Evolutionary conservation across 371 early-diverging fungal genomes (phyloP), one percentile per base, ranked within the genome.

Genomic region (Apophysomyces variabilis): DNA sequence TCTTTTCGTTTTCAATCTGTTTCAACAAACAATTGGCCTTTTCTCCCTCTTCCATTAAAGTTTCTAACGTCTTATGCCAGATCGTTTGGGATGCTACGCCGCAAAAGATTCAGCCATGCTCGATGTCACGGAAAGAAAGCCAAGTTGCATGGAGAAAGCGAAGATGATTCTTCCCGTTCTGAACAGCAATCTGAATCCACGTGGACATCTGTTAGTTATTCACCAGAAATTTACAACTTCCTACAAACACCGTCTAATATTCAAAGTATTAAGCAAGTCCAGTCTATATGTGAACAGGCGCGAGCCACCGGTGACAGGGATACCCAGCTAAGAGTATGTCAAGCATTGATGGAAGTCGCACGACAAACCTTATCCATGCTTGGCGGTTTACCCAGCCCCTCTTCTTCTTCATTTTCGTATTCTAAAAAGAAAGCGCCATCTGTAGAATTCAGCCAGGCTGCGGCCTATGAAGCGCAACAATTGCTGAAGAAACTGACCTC

Each of bases 381-480:
- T 6, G 60, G 12, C 26, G 47, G 16, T 18, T 59, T 57, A 12
- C 61, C 65, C 13, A 65, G 65, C 7, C 21, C 54, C 6, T 50
- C 54, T 4, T 7, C 54, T 50, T 21, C 54, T 9, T 21, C 54
- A 9, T 50, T 26, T 18, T 50, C 46, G 6, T 45, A 1, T 50
- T 37, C 57, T 57, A 14, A 58, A 61, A 26, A 63, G 58, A 21
- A 64, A 61, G 39, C 64, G 47, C 58, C 63, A 43, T 64, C 68
- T 4, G 39, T 64, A 14, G 7, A 66, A 4, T 32, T 69, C n/a
- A 91, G 91, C 60, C 82, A 92, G 18, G 77, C 79, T 0, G 73
- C 88, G 57, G 66, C 78, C 11, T 44, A 76, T 32, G 95, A 95
- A 62, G 92, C 89, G 4, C 79, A 93, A 26, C 91, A 92, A 67